A percentile compares a stretch with the other conserved stretches of the same genome.
Evolutionary conservation across 306 rosid species (phyloP).

Genomic region (Quillaja saponaria): DNA sequence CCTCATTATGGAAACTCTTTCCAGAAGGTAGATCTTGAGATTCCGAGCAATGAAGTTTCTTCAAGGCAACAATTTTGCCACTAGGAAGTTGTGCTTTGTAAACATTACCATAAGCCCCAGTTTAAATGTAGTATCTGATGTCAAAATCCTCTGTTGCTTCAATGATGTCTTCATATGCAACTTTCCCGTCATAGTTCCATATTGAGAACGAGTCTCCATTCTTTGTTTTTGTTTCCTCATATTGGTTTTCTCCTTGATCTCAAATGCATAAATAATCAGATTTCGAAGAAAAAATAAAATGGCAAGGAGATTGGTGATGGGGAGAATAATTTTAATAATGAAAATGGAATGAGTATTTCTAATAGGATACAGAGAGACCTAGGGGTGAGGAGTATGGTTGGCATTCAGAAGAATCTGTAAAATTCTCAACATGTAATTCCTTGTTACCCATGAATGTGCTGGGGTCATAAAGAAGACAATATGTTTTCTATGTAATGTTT

Average conservation of each 20-base stretch:
- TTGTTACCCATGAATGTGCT: neutral
- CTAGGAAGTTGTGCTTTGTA: slow-evolving; percentile 12
- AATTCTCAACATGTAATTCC: neutral
- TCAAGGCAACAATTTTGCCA: slow-evolving; percentile 25
- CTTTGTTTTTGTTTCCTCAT: too few species aligned
- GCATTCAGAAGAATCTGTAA: neutral
- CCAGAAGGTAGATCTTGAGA: neutral
- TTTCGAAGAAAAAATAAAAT: too few species aligned
- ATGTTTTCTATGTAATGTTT: too few species aligned
- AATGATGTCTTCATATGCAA: neutral
- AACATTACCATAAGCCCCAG: neutral
- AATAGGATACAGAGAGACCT: neutral
- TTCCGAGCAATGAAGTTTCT: slow-evolving; percentile 13
- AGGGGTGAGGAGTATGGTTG: too few species aligned
- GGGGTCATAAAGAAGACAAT: too few species aligned
- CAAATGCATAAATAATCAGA: too few species aligned
- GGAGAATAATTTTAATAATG: too few species aligned
- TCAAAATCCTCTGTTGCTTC: neutral
- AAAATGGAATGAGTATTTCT: neutral
- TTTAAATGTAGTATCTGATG: slow-evolving; percentile 9
- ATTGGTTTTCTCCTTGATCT: too few species aligned
- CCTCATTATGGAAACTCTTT: slow-evolving; percentile 18
- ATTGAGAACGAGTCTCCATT: neutral
- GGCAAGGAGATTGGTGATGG: too few species aligned
- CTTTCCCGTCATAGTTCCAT: neutral